A percentile compares a stretch with the other conserved stretches of the same genome.
Conservation (phyloP, 148 eudicot species). For the Linanthus parryae region DNA sequence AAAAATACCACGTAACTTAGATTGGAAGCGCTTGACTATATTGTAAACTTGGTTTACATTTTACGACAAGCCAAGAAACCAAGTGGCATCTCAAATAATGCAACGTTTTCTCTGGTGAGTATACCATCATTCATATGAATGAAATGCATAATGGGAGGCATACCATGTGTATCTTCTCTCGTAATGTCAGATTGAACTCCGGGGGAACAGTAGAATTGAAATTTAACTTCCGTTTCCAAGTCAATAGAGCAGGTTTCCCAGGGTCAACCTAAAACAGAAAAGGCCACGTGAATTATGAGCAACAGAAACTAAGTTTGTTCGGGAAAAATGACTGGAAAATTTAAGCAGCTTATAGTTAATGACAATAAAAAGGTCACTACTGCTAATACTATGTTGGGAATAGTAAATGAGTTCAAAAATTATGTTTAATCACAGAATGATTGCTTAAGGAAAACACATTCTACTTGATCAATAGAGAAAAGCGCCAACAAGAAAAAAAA, state of each 20-base stretch:
- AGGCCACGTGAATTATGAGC: neutral
- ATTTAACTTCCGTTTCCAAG: conserved; percentile 6
- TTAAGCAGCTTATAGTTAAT: neutral
- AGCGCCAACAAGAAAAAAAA: neutral
- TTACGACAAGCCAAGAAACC: too few relatives aligned
- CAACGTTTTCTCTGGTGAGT: too few relatives aligned
- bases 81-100: too few relatives aligned
- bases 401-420: too few relatives aligned
- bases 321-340: neutral
- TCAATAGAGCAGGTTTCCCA: conserved; percentile 8
- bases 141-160: neutral
- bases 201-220: neutral
- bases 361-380: neutral
- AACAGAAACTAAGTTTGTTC: neutral
- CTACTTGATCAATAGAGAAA: too few relatives aligned
- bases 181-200: neutral
- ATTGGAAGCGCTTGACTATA: too few relatives aligned
- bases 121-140: neutral
- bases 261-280: conserved; percentile 9
- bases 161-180: conserved; percentile 6
- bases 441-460: too few relatives aligned
- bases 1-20: too few relatives aligned
- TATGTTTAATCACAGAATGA: too few relatives aligned
- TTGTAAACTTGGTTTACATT: too few relatives aligned
- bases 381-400: too few relatives aligned